Evolutionary conservation across 306 rosid genomes (phyloP).

Genomic region (Begonia peltatifolia): DNA sequence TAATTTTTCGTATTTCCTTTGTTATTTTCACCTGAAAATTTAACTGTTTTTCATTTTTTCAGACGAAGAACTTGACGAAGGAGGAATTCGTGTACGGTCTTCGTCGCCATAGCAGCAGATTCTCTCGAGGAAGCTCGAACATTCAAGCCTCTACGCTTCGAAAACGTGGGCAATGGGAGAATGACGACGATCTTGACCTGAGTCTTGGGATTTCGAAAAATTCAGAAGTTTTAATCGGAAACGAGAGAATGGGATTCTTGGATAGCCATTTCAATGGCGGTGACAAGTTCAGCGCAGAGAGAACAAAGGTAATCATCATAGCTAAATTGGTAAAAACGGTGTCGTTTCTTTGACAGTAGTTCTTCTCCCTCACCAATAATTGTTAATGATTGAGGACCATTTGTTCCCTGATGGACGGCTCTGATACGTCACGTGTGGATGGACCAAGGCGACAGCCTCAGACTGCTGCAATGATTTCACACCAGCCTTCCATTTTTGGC

Average conservation of each 20-base stretch:
- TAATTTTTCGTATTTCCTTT: too few species aligned
- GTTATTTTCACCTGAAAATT: too few species aligned
- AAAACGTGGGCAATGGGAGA: conserved; percentile 22
- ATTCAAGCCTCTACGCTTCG: conserved; percentile 22
- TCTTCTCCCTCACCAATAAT: too few species aligned
- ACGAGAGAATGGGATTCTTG: conserved; percentile 5
- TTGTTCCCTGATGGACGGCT: conserved; percentile 14
- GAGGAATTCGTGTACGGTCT: conserved; percentile 33
- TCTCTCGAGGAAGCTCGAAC: conserved; percentile 26
- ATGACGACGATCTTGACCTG: conserved; percentile 35
- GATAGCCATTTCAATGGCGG: conserved; percentile 4
- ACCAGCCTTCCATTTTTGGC: background rate
- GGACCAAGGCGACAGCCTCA: conserved; percentile 10
- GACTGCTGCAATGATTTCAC: conserved; percentile 10
- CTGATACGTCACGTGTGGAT: conserved; percentile 5
- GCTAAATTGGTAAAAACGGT: too few species aligned
- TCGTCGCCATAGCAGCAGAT: conserved; percentile 31
- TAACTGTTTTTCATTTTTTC: background rate
- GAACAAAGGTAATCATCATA: too few species aligned
- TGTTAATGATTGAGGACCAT: too few species aligned
- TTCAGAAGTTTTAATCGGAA: conserved; percentile 14
- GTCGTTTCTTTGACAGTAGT: too few species aligned
- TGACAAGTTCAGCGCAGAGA: too few species aligned
- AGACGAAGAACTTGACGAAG: conserved; percentile 25
- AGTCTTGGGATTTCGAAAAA: conserved; percentile 32